These are phyloP conservation scores for Rhodomyrtus tomentosa DNA, from an alignment of 345 rosid species.

Conservation along the genomic window DNA sequence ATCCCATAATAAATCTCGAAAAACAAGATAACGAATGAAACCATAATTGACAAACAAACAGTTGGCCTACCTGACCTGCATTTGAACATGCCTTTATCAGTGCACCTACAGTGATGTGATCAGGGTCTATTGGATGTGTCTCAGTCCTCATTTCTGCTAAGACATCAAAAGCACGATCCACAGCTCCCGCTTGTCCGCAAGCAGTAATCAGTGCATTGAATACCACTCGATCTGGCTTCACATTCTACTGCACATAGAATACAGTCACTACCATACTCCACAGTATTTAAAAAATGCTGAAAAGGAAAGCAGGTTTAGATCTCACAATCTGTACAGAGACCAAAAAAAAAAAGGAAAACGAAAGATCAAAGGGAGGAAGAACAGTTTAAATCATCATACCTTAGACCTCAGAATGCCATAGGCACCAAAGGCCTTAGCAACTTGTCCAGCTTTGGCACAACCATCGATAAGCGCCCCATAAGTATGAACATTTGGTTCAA, in stretches of 20 bases:
- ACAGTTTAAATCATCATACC: conserved; percentile 26
- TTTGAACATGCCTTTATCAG: conserved; percentile 80
- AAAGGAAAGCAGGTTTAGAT: neutral
- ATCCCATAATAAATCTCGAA: neutral
- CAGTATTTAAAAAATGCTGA: neutral
- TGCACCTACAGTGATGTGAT: conserved; percentile 84
- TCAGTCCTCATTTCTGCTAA: conserved; percentile 90
- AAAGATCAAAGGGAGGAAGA: neutral
- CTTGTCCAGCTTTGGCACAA: conserved; percentile 90
- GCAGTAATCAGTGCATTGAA: conserved; percentile 97
- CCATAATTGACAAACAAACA: neutral
- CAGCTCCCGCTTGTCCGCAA: conserved; percentile 94
- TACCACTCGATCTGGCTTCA: conserved; percentile 97
- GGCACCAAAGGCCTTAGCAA: conserved; percentile 98
- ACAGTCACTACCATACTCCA: conserved; percentile 21
- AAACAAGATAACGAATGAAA: neutral
- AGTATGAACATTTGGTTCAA: conserved; percentile 85
- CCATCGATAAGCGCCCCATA: conserved; percentile 98
- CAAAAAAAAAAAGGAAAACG: neutral
- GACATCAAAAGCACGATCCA: conserved; percentile 95
- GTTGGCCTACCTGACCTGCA: conserved; percentile 63
- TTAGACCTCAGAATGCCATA: conserved; percentile 96
- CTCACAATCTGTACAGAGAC: neutral
- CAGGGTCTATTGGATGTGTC: conserved; percentile 88
- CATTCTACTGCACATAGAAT: conserved; percentile 81